These are phyloP conservation scores for Effrenium voratum DNA, from an alignment of 73 alveolate genomes.

Conservation along the genomic window DNA sequence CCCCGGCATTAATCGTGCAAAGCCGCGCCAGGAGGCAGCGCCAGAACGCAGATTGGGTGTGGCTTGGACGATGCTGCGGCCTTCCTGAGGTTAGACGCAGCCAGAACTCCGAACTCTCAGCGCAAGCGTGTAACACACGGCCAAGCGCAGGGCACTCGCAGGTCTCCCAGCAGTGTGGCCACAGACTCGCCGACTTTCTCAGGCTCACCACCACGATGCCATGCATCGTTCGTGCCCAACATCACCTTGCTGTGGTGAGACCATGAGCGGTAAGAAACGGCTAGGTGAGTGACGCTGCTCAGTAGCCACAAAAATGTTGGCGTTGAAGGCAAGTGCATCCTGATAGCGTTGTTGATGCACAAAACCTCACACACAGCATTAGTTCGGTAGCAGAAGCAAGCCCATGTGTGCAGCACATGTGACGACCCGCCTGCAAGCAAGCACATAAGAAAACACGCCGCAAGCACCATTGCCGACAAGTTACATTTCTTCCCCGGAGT, in stretches of 20 bases:
- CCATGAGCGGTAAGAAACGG: too few relatives aligned
- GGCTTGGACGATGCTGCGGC: too few relatives aligned
- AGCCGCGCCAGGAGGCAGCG: too few relatives aligned
- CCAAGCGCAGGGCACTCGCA: too few relatives aligned
- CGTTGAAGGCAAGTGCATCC: background rate
- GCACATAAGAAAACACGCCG: background rate
- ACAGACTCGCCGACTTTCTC: background rate
- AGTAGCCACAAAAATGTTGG: background rate
- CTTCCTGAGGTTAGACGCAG: too few relatives aligned
- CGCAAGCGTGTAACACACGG: too few relatives aligned
- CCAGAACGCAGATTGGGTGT: too few relatives aligned
- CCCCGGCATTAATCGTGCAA: too few relatives aligned
- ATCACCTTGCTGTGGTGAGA: background rate
- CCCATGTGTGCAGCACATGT: too few relatives aligned
- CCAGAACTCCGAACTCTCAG: too few relatives aligned
- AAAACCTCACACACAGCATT: background rate
- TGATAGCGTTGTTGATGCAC: slow-evolving; percentile 3
- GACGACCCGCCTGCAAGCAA: background rate
- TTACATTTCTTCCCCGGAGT: slow-evolving; percentile 34
- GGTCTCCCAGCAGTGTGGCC: background rate
- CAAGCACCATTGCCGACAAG: background rate
- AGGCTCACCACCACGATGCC: slow-evolving; percentile 46
- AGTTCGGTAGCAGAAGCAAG: too few relatives aligned
- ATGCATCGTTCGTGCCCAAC: slow-evolving; percentile 45
- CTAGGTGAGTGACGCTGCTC: background rate